Conservation (phyloP, 805 yeast genomes). For the Teunomyces aglyptinius region DNA sequence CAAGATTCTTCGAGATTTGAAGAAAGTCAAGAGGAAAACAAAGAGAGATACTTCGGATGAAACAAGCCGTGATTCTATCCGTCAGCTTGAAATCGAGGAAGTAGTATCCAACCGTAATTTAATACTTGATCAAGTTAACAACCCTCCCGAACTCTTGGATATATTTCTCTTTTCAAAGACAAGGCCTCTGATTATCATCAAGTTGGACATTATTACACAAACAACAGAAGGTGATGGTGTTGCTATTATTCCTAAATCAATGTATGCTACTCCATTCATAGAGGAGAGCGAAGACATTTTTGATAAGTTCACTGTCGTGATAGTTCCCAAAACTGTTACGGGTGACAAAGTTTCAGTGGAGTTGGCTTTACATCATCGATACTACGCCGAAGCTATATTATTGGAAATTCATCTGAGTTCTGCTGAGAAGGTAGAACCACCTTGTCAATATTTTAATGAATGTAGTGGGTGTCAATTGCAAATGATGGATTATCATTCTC, state of each 20-base stretch:
- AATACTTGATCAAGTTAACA: constrained; percentile 14
- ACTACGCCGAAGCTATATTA: constrained; percentile 30
- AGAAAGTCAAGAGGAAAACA: constrained; percentile 17
- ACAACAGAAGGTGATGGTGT: constrained; percentile 39
- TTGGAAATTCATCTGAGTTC: constrained; percentile 14
- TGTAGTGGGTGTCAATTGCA: constrained; percentile 47
- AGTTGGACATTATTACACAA: constrained; percentile 22
- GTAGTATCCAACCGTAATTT: constrained; percentile 15
- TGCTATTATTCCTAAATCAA: constrained; percentile 26
- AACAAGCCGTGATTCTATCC: constrained; percentile 25
- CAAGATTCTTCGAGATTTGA: constrained; percentile 9
- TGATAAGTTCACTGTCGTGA: constrained; percentile 22
- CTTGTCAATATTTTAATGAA: constrained; percentile 33
- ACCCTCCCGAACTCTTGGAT: constrained; percentile 21
- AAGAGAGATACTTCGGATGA: constrained; percentile 31
- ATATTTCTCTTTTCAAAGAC: constrained; percentile 20
- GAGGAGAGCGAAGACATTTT: constrained; percentile 13
- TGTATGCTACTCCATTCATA: constrained; percentile 15
- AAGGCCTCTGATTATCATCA: constrained; percentile 16
- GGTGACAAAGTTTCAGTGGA: constrained; percentile 36
- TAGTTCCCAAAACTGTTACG: constrained; percentile 37
- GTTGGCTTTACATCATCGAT: constrained; percentile 29
- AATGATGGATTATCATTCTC: constrained; percentile 39
- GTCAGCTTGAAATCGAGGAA: constrained; percentile 23
- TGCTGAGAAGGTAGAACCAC: background rate